Base-by-base conservation (phyloP, 2,329 filamentous ascomycete species). In the Aspergillus jensenii region DNA sequence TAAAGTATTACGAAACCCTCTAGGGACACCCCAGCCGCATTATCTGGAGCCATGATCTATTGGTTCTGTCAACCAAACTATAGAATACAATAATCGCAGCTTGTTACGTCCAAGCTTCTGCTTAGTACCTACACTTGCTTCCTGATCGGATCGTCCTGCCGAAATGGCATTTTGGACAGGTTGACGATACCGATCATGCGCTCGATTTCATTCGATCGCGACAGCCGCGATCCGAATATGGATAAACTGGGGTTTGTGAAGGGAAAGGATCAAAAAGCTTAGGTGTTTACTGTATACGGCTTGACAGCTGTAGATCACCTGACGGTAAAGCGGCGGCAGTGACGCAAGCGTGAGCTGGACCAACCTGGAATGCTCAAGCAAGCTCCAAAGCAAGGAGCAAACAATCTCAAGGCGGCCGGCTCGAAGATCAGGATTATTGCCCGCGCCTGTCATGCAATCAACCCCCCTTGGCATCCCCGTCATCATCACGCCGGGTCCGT, bases 261-360 rank as follows among this genome's bases (percentile, higher is more conserved):
- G 41, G 14, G 15, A 15, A 7, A 27, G 17, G 8, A 45, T 44
- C 11, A 12, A 27, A n/a, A 33, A 33, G 45, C 7, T 33, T 15
- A 43, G 37, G 23, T 33, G 25, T 14, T 47, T 25, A 33, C 21
- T 46, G 21, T 46, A 46, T 19, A 44, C 23, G 17, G 17, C 19
- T 44, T 44, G 12, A 19, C 4, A 40, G 55, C 17, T 25, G 44
- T 25, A 15, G 31, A 56, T 64, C 61, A 65, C 61, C 61, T 64
- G 62, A 64, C 41, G 47, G 31, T 58, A 59, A 65, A 60, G 55
- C 58, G 53, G 62, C 64, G 55, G 55, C 46, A 56, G 56, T 66
- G 64, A 66, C 64, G 62, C 62, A 65, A 65, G 54, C 55, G 50
- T 61, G 61, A 62, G 58, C 55, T 60, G 52, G 25, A 25, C 44